Evolutionary conservation across 192 early-diverging fungal genomes (phyloP).

Genomic region (Gryganskiella cystojenkinii): DNA sequence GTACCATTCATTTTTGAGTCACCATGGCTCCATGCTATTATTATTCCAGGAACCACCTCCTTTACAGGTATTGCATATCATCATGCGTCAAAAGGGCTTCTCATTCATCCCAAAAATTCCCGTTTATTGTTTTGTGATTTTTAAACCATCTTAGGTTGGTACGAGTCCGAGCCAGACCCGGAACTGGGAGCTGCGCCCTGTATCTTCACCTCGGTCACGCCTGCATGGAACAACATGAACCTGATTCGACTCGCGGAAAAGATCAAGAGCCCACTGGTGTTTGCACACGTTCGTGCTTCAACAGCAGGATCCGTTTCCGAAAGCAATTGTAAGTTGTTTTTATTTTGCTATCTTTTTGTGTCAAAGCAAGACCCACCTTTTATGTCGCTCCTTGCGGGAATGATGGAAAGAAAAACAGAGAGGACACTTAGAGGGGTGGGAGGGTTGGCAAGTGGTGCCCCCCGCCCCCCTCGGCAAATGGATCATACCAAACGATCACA

Average conservation of each 20-base stretch:
- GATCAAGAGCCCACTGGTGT: constrained; percentile 77
- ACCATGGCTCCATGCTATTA: too few species aligned
- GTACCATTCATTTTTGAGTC: too few species aligned
- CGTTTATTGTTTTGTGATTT: background rate
- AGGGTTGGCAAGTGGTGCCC: too few species aligned
- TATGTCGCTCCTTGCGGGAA: too few species aligned
- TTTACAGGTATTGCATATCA: too few species aligned
- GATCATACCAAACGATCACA: background rate
- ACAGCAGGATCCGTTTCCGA: constrained; percentile 79
- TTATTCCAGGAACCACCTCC: too few species aligned
- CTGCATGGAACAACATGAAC: constrained; percentile 86
- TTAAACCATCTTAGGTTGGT: constrained; percentile 52
- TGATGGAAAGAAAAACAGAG: background rate
- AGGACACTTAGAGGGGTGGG: background rate
- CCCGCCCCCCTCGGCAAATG: background rate
- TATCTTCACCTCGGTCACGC: constrained; percentile 84
- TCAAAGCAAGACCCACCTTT: too few species aligned
- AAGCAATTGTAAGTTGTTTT: constrained; percentile 70
- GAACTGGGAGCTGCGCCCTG: constrained; percentile 62
- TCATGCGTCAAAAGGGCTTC: too few species aligned
- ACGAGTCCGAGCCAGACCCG: constrained; percentile 65
- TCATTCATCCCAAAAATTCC: background rate
- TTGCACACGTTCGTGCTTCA: constrained; percentile 84
- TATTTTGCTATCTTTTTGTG: background rate
- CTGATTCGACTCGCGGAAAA: constrained; percentile 79